phyloP scores from a whole-genome alignment of 352 stramenopile species.

The Pythium dissimile region DNA sequence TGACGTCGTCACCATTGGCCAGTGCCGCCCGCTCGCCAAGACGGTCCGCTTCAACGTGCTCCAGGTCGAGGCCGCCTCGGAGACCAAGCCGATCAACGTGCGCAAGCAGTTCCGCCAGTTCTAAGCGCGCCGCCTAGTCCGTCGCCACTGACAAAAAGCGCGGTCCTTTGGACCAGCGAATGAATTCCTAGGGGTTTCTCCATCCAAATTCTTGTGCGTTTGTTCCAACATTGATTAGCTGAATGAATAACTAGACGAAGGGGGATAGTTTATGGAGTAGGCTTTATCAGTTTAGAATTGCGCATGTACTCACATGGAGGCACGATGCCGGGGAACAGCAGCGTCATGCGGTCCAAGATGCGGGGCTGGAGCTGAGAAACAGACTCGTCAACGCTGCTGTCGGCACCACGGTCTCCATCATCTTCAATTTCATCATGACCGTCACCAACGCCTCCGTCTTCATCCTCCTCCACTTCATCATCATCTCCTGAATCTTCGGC shows the following conservation, averaged over 20 bases:
- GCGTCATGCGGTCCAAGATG: constrained; percentile 21
- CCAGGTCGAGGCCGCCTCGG: constrained; percentile 94
- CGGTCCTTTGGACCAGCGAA: constrained; percentile 12
- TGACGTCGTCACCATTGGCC: constrained; percentile 99
- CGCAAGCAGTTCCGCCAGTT: constrained; percentile 99
- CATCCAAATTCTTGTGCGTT: no score
- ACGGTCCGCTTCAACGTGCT: constrained; percentile 99
- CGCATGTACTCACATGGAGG: constrained; percentile 21
- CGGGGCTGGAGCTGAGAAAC: not conserved
- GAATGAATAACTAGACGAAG: no score
- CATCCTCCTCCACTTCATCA: not conserved
- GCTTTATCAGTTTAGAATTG: constrained; percentile 18
- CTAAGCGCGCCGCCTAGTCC: constrained; percentile 51
- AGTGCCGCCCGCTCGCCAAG: constrained; percentile 99
- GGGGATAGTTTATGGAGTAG: not conserved
- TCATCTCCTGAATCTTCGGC: not conserved
- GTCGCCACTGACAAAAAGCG: not conserved
- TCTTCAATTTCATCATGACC: not conserved
- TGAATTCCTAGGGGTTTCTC: constrained; percentile 22
- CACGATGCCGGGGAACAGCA: constrained; percentile 19
- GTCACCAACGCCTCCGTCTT: not conserved
- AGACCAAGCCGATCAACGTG: constrained; percentile 95
- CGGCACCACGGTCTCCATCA: not conserved
- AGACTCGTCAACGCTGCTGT: not conserved
- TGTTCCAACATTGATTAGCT: no score